Evolutionary conservation across 2,329 filamentous ascomycete genomes (phyloP), one percentile per base, ranked within the genome.

Genomic region (Pestalotiopsis sp.): DNA sequence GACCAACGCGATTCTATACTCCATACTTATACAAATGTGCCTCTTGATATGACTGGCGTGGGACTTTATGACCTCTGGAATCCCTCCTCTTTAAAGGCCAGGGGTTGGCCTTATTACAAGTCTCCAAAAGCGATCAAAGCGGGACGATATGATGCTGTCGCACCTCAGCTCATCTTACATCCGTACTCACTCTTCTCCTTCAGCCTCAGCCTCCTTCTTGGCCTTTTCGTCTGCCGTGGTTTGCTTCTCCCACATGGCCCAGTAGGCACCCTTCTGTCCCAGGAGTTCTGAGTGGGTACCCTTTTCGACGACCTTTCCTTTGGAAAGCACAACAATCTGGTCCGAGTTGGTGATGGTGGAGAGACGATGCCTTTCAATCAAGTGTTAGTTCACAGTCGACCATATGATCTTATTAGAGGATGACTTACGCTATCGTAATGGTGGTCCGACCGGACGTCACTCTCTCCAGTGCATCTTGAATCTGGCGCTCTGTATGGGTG

Each of bases 341-440:
- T 88, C 85, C 0, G 86, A 86, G 52, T 82, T 83, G 11, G 84
- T 84, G 68, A 90, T 86, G 1, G 88, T 90, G 1, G 87, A 88
- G 13, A 90, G 79, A 11, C 87, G 82, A 73, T 89, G 87, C 1
- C 84, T 86, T 61, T 1, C 2, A 11, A 9, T 3, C 4, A 23
- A n/a, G 25, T 4, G 23, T 69, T 36, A 66, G 38, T 20, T 3
- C 25, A 4, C 1, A 7, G 17, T 31, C 17, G 6, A n/a, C 20
- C 12, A 13, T n/a, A 13, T 59, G 14, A 45, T 14, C 59, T 58
- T 4, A 68, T 60, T 36, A 69, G 57, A 23, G 68, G 41, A 39
- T 23, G 5, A 39, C 80, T 74, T 78, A 82, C 74, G 85, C 85
- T 14, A 87, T 85, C 1, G 85, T 85, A 66, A 87, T 84, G 0